phyloP scores from a whole-genome alignment of 2,329 filamentous ascomycete genomes.

The Epichloe gansuensis region DNA sequence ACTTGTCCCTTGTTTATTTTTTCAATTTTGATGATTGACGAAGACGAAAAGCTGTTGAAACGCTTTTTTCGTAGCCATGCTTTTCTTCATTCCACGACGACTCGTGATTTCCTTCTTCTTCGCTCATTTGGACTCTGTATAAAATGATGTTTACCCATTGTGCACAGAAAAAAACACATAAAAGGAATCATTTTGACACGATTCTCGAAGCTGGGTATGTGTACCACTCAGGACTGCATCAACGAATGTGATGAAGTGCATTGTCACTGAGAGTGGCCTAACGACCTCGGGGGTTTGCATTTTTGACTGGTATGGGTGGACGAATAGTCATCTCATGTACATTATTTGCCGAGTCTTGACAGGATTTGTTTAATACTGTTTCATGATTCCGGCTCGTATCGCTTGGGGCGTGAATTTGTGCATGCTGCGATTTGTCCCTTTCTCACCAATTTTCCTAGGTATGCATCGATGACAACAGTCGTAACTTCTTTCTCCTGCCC shows the following conservation, averaged over 20 bases:
- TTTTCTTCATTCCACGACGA: slow-evolving; percentile 3
- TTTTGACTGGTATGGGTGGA: slow-evolving; percentile 1
- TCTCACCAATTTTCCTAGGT: no score
- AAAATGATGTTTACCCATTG: background rate
- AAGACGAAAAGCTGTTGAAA: slow-evolving; percentile 6
- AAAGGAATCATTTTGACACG: background rate
- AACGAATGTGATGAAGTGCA: slow-evolving; percentile 2
- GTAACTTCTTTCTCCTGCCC: no score
- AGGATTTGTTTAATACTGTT: slow-evolving; percentile 1
- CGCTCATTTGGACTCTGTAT: slow-evolving; percentile 1
- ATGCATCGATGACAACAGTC: no score
- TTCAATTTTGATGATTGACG: slow-evolving; percentile 14
- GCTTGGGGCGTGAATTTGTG: no score
- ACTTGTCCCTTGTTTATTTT: slow-evolving; percentile 6
- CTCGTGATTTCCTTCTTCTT: slow-evolving; percentile 2
- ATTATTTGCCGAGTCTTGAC: background rate
- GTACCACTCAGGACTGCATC: background rate
- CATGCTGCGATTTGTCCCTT: no score
- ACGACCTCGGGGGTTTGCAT: background rate
- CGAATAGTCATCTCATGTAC: slow-evolving; percentile 1
- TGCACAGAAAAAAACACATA: background rate
- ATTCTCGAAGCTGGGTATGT: background rate
- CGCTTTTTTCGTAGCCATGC: slow-evolving; percentile 1
- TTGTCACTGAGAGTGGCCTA: slow-evolving; percentile 2
- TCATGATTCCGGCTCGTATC: background rate